phyloP scores from a whole-genome alignment of 2,329 filamentous ascomycete species.

The Achaetomium macrosporum region DNA sequence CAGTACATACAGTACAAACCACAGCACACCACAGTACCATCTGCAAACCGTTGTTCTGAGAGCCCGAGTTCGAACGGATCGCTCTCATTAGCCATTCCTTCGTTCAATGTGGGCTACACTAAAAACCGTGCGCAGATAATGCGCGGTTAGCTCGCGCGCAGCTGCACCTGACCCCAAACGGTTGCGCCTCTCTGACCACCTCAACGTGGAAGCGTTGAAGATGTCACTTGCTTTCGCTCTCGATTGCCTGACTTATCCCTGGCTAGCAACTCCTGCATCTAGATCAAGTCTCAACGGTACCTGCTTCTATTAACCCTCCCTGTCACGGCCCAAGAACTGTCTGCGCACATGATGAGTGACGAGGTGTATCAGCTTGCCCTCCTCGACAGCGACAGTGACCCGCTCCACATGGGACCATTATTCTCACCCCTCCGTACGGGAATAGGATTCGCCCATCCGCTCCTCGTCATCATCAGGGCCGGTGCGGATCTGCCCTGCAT shows the following conservation, averaged over 20 bases:
- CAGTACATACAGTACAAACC: too few species aligned
- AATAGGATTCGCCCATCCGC: constrained; percentile 14
- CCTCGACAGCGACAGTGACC: neutral
- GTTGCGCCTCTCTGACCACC: neutral
- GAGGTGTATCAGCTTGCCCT: neutral
- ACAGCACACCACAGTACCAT: neutral
- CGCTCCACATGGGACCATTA: constrained; percentile 6
- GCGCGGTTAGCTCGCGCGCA: constrained; percentile 22
- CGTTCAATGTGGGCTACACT: constrained; percentile 10
- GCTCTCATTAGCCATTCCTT: constrained; percentile 18
- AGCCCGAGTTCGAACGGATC: neutral
- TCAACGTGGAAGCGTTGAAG: too few species aligned
- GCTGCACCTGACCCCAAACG: constrained; percentile 23
- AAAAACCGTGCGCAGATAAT: constrained; percentile 16
- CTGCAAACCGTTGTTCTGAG: neutral
- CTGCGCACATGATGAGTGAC: neutral
- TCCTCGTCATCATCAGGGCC: constrained; percentile 12
- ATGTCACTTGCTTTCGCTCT: neutral
- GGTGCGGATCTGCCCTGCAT: constrained; percentile 20
- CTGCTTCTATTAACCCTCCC: too few species aligned
- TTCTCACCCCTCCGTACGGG: constrained; percentile 15
- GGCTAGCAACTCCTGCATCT: neutral
- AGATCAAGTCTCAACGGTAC: neutral
- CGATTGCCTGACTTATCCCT: neutral
- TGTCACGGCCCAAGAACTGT: neutral